Evolutionary conservation across 306 rosid species (phyloP), one percentile per base, ranked within the genome.

Genomic region (Sphenostylis stenocarpa): DNA sequence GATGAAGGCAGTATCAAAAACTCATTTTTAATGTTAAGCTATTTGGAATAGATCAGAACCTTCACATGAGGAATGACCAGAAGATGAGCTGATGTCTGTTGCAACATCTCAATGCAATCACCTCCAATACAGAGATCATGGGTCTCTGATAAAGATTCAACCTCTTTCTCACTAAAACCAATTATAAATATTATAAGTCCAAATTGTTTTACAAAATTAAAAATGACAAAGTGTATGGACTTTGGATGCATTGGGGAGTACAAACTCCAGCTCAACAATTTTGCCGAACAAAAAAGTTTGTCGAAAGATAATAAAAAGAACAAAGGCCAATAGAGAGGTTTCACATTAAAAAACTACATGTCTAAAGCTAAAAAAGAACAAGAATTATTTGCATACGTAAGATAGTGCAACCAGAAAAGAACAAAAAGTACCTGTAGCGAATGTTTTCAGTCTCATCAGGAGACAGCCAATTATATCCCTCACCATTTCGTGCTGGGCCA

Each of bases 81-180:
- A 70, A 91, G 84, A 80, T 80, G 88, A 56, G 94, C 91, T 36
- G 90, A 83, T 2, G 97, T 89, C 86, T 82, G 94, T 70, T 91
- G 97, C 81, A 96, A 82, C 98, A 96, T 91, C 77, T 85, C 97
- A 70, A 96, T 61, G 90, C 96, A 89, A 84, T 92, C 99, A 70
- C 99, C 99, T 65, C 98, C 99, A 79, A 96, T 84, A 81, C 99
- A 96, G 15, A 96, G 98, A 88, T 96, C 99, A 69, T 86, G 88
- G 51, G 87, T 87, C 82, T 96, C 98, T 9, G 99, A 89, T 67
- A 95, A 86, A 84, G 81, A 73, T 73, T 88, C 91, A 28, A 95
- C 97, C 77, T 95, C 97, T 58, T 89, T 91, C 79, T 69, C 90
- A 71, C 99, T 96, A 85, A 77, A 80, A 85, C 48, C 67, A 82